Conservation (phyloP, 768 basidiomycete species). For the Suillus clintonianus region DNA sequence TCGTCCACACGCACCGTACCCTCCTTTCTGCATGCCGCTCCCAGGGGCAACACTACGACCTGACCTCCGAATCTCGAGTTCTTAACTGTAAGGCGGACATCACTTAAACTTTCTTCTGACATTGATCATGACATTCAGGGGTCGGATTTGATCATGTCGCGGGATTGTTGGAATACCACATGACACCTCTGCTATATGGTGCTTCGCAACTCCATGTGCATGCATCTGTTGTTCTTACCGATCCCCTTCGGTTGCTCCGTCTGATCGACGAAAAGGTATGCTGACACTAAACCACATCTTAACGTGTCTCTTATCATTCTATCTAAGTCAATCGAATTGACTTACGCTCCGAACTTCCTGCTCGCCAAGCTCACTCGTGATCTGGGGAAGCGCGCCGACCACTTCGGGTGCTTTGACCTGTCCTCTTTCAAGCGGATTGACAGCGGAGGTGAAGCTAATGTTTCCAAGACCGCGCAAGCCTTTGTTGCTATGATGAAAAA, state of each 20-base stretch:
- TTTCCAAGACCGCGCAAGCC: slow-evolving; percentile 38
- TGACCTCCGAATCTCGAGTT: slow-evolving; percentile 36
- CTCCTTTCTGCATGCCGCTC: slow-evolving; percentile 34
- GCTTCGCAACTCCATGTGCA: slow-evolving; percentile 25
- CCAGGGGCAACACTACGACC: slow-evolving; percentile 35
- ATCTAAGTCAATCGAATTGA: slow-evolving; percentile 28
- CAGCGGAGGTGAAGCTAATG: slow-evolving; percentile 45
- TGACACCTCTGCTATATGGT: slow-evolving; percentile 37
- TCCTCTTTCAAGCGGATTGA: slow-evolving; percentile 36
- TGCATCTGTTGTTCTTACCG: slow-evolving; percentile 24
- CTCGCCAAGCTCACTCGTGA: slow-evolving; percentile 40
- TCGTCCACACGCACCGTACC: slow-evolving; percentile 40
- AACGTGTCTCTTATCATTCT: slow-evolving; percentile 5
- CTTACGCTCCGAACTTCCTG: slow-evolving; percentile 45
- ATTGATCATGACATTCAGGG: slow-evolving; percentile 21
- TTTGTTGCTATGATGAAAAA: slow-evolving; percentile 34
- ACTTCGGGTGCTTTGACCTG: slow-evolving; percentile 34
- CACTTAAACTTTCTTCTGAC: neutral
- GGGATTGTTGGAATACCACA: slow-evolving; percentile 42
- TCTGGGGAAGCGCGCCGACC: slow-evolving; percentile 23
- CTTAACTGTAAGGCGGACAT: slow-evolving; percentile 37
- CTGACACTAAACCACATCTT: slow-evolving; percentile 22
- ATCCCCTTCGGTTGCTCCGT: slow-evolving; percentile 21
- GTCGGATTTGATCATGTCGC: slow-evolving; percentile 51
- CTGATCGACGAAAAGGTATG: slow-evolving; percentile 39